Conservation (phyloP, 345 rosid species). For the Microthlaspi erraticum region DNA sequence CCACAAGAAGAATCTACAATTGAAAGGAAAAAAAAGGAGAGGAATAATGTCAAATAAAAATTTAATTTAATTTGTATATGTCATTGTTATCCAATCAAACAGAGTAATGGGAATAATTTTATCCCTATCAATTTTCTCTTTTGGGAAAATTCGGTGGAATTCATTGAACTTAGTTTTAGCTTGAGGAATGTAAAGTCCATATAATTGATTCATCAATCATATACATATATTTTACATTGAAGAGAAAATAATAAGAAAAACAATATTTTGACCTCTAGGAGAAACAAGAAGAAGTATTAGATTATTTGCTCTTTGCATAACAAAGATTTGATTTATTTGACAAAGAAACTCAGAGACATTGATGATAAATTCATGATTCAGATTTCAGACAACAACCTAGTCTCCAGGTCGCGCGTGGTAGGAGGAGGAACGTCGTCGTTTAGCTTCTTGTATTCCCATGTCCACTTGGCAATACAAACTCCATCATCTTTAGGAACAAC, state of each 20-base stretch:
- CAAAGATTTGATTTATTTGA: conserved; percentile 7
- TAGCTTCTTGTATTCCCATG: conserved; percentile 37
- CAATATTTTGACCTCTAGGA: too few relatives aligned
- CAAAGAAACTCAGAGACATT: conserved; percentile 1
- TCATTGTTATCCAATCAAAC: neutral
- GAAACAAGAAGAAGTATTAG: neutral
- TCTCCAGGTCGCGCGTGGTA: conserved; percentile 37
- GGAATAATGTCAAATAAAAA: neutral
- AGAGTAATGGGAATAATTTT: neutral
- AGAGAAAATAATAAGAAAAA: too few relatives aligned
- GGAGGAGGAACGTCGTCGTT: conserved; percentile 34
- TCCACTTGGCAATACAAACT: conserved; percentile 41
- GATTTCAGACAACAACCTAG: conserved; percentile 35
- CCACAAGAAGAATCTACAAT: neutral
- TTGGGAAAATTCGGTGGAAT: neutral
- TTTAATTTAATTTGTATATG: neutral
- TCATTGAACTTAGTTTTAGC: conserved; percentile 1
- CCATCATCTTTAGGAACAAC: conserved; percentile 20
- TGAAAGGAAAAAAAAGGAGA: neutral
- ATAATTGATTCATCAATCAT: too few relatives aligned
- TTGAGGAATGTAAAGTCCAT: neutral
- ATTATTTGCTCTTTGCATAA: neutral
- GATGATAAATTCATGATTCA: conserved; percentile 12
- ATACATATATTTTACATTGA: too few relatives aligned
- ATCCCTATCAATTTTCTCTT: neutral